A percentile compares a stretch with the other conserved stretches of the same genome.
phyloP scores from a whole-genome alignment of 768 basidiomycete genomes.

The Phlebiopsis gigantea region DNA sequence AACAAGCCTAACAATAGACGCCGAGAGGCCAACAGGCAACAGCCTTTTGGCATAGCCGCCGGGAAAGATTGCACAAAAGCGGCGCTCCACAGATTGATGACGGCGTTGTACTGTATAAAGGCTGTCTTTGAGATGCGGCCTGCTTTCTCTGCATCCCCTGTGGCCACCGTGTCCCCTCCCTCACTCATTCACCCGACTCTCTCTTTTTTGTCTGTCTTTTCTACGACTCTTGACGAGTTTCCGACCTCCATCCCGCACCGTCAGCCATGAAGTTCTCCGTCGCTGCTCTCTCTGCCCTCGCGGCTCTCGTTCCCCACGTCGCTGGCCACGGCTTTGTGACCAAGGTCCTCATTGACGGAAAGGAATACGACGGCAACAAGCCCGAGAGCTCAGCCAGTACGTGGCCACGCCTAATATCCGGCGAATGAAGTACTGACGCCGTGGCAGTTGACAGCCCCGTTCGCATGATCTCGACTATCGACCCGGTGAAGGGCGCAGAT shows the following conservation, averaged over 20 bases:
- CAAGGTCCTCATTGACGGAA: constrained; percentile 35
- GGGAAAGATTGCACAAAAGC: too few relatives aligned
- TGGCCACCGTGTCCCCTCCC: too few relatives aligned
- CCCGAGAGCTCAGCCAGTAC: constrained; percentile 17
- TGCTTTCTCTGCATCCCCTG: too few relatives aligned
- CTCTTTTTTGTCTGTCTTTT: too few relatives aligned
- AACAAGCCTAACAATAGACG: too few relatives aligned
- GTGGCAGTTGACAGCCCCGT: constrained; percentile 27
- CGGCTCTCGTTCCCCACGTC: constrained; percentile 17
- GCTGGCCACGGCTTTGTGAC: constrained; percentile 38
- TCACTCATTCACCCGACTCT: too few relatives aligned
- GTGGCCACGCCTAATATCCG: background rate
- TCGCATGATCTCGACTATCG: constrained; percentile 35
- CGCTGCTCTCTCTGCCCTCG: constrained; percentile 16
- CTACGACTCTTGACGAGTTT: constrained; percentile 12
- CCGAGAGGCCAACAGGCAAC: too few relatives aligned
- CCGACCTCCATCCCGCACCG: background rate
- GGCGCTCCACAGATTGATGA: too few relatives aligned
- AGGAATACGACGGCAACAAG: constrained; percentile 34
- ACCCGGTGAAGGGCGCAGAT: constrained; percentile 48
- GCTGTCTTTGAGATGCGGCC: too few relatives aligned
- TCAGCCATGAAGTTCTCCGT: background rate
- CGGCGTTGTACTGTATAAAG: too few relatives aligned
- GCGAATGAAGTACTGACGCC: background rate
- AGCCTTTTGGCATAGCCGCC: too few relatives aligned